Evolutionary conservation across 2,329 filamentous ascomycete genomes (phyloP).

Genomic region (Aspergillus neoniger): DNA sequence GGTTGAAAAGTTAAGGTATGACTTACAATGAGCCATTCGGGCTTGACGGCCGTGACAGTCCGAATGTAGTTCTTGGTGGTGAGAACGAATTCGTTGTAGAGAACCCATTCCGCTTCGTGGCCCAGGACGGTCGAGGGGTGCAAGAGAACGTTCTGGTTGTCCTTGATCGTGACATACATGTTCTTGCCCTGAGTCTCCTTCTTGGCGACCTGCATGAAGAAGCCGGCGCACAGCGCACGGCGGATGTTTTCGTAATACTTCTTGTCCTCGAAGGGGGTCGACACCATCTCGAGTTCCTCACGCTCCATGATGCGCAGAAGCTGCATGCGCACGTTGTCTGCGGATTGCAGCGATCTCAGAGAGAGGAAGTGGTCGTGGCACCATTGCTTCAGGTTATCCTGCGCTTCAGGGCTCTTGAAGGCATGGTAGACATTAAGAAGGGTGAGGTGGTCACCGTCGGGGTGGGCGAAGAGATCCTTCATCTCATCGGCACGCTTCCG

Average conservation of each 20-base stretch:
- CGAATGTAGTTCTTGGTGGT: conserved; percentile 98
- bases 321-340: conserved; percentile 90
- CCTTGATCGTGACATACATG: conserved; percentile 92
- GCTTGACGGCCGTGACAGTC: conserved; percentile 85
- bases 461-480: conserved; percentile 90
- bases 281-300: conserved; percentile 79
- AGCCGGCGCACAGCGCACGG: conserved; percentile 84
- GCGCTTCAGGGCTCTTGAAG: conserved; percentile 75
- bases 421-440: conserved; percentile 98
- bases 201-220: conserved; percentile 99
- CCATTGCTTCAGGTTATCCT: conserved; percentile 81
- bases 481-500: conserved; percentile 95
- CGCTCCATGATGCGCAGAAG: conserved; percentile 97
- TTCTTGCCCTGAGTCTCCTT: conserved; percentile 80
- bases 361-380: conserved; percentile 97
- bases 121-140: conserved; percentile 90
- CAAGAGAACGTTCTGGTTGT: conserved; percentile 88
- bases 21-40: conserved; percentile 89
- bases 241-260: conserved; percentile 98
- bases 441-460: conserved; percentile 92
- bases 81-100: conserved; percentile 98
- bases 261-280: conserved; percentile 89
- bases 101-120: conserved; percentile 90
- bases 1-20: conserved; percentile 9
- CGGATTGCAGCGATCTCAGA: conserved; percentile 81